phyloP scores from a whole-genome alignment of 495 filamentous ascomycete species.

The Cercophora sp. region DNA sequence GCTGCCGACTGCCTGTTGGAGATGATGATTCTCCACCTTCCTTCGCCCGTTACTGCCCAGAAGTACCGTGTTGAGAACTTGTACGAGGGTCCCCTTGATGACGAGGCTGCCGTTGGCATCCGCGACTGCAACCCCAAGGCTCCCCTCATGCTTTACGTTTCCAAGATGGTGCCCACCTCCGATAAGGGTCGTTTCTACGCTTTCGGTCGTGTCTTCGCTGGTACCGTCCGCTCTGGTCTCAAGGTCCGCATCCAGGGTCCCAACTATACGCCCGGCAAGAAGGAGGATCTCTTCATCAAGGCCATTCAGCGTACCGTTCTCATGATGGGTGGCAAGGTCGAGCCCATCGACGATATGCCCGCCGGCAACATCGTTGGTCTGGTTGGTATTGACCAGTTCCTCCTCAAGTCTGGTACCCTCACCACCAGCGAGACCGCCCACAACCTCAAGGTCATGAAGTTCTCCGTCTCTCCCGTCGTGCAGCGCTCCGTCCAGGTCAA shows the following conservation, averaged over 20 bases:
- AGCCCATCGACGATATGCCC: conserved; percentile 98
- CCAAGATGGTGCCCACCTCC: conserved; percentile 99
- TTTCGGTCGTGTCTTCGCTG: conserved; percentile 99
- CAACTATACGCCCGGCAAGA: conserved; percentile 96
- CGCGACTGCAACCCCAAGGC: conserved; percentile 96
- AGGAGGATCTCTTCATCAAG: conserved; percentile 99
- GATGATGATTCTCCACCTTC: conserved; percentile 99
- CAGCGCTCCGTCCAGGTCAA: conserved; percentile 98
- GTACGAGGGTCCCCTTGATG: conserved; percentile 94
- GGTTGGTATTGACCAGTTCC: conserved; percentile 99
- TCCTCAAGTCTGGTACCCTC: conserved; percentile 99
- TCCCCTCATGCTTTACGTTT: conserved; percentile 99
- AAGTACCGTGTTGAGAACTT: conserved; percentile 97
- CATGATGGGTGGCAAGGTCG: conserved; percentile 99
- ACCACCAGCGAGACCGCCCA: conserved; percentile 96
- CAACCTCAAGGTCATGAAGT: conserved; percentile 99
- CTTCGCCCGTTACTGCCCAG: conserved; percentile 93
- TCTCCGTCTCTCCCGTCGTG: conserved; percentile 99
- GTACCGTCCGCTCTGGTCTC: conserved; percentile 93
- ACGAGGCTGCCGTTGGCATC: conserved; percentile 89
- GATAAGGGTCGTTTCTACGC: conserved; percentile 99
- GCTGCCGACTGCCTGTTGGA: conserved; percentile 97
- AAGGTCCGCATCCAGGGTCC: conserved; percentile 99
- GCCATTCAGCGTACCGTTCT: conserved; percentile 98
- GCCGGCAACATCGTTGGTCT: conserved; percentile 99